Conservation (phyloP, 2,329 filamentous ascomycete species). For the Fusarium xyrophilum region DNA sequence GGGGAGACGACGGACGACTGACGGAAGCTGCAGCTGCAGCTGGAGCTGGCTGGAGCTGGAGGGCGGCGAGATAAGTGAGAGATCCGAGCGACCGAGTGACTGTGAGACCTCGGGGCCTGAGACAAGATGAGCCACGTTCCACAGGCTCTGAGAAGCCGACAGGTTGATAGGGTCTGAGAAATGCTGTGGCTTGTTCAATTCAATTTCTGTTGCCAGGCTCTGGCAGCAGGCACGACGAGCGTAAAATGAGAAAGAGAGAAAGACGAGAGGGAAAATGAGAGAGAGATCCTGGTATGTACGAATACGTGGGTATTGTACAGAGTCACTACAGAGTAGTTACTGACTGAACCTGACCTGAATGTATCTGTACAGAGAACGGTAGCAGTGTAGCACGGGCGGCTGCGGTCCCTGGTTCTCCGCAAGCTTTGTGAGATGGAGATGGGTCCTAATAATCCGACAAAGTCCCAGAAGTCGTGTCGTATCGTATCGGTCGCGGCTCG, state of each 20-base stretch:
- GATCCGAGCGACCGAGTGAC: slow-evolving; percentile 13
- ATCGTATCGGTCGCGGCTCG: slow-evolving; percentile 36
- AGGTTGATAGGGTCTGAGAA: slow-evolving; percentile 7
- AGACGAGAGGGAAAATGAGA: slow-evolving; percentile 4
- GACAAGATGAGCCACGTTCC: slow-evolving; percentile 33
- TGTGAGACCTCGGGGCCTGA: slow-evolving; percentile 21
- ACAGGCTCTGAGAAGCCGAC: neutral
- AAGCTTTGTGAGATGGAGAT: slow-evolving; percentile 34
- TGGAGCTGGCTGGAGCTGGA: neutral
- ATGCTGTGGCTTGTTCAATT: slow-evolving; percentile 32
- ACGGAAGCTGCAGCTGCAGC: neutral
- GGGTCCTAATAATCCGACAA: slow-evolving; percentile 18
- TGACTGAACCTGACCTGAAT: slow-evolving; percentile 10
- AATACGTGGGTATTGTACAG: slow-evolving; percentile 32
- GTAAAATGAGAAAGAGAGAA: slow-evolving; percentile 15
- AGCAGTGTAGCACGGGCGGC: slow-evolving; percentile 20
- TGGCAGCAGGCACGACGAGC: slow-evolving; percentile 16
- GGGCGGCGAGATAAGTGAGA: neutral
- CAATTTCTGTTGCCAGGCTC: slow-evolving; percentile 16
- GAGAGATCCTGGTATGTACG: slow-evolving; percentile 15
- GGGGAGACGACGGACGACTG: slow-evolving; percentile 1
- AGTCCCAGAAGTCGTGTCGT: slow-evolving; percentile 27
- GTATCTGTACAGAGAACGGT: too few species aligned
- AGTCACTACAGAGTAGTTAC: too few species aligned
- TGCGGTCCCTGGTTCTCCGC: slow-evolving; percentile 31